Percentiles rank a stretch among this genome's conserved stretches.
phyloP scores from a whole-genome alignment of 495 filamentous ascomycete species.

The Acidiella bohemica region DNA sequence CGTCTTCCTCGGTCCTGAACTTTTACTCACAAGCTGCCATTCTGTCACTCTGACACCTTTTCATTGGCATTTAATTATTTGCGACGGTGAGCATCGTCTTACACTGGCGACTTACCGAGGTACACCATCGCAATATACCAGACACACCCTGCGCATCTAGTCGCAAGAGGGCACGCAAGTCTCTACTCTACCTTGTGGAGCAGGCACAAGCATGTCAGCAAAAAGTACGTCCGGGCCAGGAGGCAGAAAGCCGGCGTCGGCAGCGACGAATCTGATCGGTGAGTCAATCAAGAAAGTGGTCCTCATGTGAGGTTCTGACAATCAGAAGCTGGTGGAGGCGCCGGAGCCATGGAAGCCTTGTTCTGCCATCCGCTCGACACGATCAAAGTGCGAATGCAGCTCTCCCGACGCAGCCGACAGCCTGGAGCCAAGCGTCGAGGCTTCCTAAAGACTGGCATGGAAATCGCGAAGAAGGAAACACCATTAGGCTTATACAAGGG shows the following conservation, averaged over 20 bases:
- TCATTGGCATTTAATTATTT: too few species aligned
- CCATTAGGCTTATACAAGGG: conserved; percentile 92
- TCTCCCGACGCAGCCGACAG: conserved; percentile 68
- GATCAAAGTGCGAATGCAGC: conserved; percentile 99
- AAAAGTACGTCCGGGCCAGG: conserved; percentile 47
- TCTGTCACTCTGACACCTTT: too few species aligned
- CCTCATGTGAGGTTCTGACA: not conserved
- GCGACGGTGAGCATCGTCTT: too few species aligned
- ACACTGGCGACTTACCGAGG: too few species aligned
- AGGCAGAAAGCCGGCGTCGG: conserved; percentile 67
- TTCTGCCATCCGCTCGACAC: conserved; percentile 96
- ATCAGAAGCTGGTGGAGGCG: conserved; percentile 75
- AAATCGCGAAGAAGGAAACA: conserved; percentile 82
- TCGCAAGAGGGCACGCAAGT: too few species aligned
- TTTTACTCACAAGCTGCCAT: too few species aligned
- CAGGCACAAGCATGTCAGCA: conserved; percentile 42
- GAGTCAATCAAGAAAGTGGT: conserved; percentile 20
- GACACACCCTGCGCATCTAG: not conserved
- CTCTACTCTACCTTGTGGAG: too few species aligned
- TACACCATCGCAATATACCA: too few species aligned
- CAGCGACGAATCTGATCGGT: conserved; percentile 92
- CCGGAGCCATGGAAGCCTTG: conserved; percentile 98
- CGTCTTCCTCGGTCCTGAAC: too few species aligned
- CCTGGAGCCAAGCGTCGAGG: conserved; percentile 74
- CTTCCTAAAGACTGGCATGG: conserved; percentile 72